These are phyloP conservation scores for Tolypocladium tropicale DNA, from an alignment of 2,329 filamentous ascomycete species.

Conservation along the genomic window DNA sequence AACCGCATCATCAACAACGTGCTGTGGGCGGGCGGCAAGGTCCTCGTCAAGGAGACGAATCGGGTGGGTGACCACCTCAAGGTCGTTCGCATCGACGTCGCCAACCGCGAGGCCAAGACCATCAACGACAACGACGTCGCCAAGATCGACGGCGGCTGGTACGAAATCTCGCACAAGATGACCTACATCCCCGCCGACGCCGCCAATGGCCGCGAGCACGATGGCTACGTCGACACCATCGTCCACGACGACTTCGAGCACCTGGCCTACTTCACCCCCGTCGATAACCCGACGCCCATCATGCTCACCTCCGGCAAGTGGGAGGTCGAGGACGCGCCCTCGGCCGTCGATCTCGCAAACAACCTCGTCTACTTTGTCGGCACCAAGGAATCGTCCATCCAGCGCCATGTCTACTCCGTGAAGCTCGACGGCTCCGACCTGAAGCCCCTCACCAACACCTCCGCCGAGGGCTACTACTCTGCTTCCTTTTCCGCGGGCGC, in stretches of 20 bases:
- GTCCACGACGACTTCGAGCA: slow-evolving; percentile 84
- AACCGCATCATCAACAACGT: slow-evolving; percentile 89
- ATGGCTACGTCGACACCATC: slow-evolving; percentile 89
- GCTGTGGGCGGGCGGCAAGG: slow-evolving; percentile 77
- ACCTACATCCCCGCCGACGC: slow-evolving; percentile 79
- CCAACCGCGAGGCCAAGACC: slow-evolving; percentile 60
- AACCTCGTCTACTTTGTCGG: slow-evolving; percentile 87
- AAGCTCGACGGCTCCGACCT: slow-evolving; percentile 70
- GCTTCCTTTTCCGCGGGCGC: slow-evolving; percentile 76
- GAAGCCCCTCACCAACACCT: slow-evolving; percentile 62
- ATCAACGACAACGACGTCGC: slow-evolving; percentile 72
- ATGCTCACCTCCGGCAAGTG: slow-evolving; percentile 82
- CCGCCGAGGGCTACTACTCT: slow-evolving; percentile 65
- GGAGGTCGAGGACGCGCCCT: slow-evolving; percentile 83
- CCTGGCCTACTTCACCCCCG: slow-evolving; percentile 81
- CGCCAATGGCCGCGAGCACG: slow-evolving; percentile 60
- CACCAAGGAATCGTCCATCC: slow-evolving; percentile 77
- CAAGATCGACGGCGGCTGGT: slow-evolving; percentile 90
- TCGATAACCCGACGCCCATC: slow-evolving; percentile 72
- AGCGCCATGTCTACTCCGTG: slow-evolving; percentile 87
- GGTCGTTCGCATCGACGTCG: slow-evolving; percentile 75
- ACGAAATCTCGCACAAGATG: slow-evolving; percentile 83
- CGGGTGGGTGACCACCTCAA: slow-evolving; percentile 87
- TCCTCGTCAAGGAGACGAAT: slow-evolving; percentile 86
- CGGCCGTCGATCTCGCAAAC: slow-evolving; percentile 71